phyloP scores from a whole-genome alignment of 2,329 filamentous ascomycete genomes.

The Daldinia eschscholtzii region DNA sequence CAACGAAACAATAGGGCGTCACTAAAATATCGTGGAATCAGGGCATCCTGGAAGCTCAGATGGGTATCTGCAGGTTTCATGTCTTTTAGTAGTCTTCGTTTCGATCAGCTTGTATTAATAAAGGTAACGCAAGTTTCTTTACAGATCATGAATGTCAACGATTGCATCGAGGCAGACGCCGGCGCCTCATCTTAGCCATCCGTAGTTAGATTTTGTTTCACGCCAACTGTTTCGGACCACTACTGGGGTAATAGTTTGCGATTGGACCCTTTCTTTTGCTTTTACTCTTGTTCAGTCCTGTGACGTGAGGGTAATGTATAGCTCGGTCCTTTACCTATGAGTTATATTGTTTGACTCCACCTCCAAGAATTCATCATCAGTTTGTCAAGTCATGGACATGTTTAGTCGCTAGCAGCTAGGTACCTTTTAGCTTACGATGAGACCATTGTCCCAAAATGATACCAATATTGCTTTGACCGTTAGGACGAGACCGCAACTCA shows the following conservation, averaged over 20 bases:
- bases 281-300: background rate
- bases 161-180: constrained; percentile 24
- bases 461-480: background rate
- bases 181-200: constrained; percentile 19
- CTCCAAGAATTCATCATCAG: background rate
- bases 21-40: constrained; percentile 6
- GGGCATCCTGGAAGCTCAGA: constrained; percentile 20
- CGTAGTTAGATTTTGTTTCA: constrained; percentile 20
- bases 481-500: constrained; percentile 14
- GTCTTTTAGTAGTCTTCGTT: constrained; percentile 24
- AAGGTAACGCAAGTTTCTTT: constrained; percentile 31
- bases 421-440: background rate
- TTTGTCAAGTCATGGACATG: constrained; percentile 2
- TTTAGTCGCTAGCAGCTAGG: constrained; percentile 9
- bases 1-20: constrained; percentile 10
- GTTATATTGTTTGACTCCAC: background rate
- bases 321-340: background rate
- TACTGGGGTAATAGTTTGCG: constrained; percentile 15
- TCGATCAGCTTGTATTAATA: constrained; percentile 29
- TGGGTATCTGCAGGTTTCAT: constrained; percentile 34
- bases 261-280: constrained; percentile 10
- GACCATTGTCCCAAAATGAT: background rate
- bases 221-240: background rate
- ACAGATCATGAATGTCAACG: constrained; percentile 19
- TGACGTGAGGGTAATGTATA: background rate